Base-by-base conservation (phyloP, 1,284 basidiomycete species). In the Sporisorium exsertum region DNA sequence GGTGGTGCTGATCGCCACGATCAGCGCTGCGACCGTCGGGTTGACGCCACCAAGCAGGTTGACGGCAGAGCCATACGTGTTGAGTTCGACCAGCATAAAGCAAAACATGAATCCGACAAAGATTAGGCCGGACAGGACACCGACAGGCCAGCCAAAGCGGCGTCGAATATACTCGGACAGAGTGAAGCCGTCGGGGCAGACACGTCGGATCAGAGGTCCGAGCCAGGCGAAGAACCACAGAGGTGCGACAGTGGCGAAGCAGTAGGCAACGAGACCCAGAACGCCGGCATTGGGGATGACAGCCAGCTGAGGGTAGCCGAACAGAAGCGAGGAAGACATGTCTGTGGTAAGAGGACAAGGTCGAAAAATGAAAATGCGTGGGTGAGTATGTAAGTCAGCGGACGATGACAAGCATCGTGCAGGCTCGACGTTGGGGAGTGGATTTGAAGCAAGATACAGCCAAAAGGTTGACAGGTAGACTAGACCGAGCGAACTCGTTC, bases 61-160 rank as follows among this genome's bases (percentile, higher is more conserved):
- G 26, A 82, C 78, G 4, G 84, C 77, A 3, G 77, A 78, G 32
- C 82, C 81, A 56, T 85, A 85, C 9, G 83, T 85, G 68, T 84
- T 85, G 72, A 85, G 79, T 65, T 85, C 84, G 62, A 81, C 79
- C 29, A 84, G 75, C 83, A 84, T 84, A 66, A 85, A 85, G 77
- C 83, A 84, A 53, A 85, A 79, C 83, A 85, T 85, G 70, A 85
- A 85, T 8, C 77, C 84, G 27, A 82, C 78, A 60, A 85, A 85
- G 55, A 83, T 78, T 13, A 85, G 33, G 8, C 74, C 81, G 24
- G 79, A 77, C 5, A 85, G 74, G 18, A 84, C 74, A 53, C 84
- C 84, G 35, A 85, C 72, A 16, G 81, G 80, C 81, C 78, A 83
- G 32, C 84, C 84, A 60, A 78, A 86, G 29, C 84, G 72, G 22